Evolutionary conservation across 371 early-diverging fungal species (phyloP), one percentile per base, ranked within the genome.

Genomic region (Mucor indicus): DNA sequence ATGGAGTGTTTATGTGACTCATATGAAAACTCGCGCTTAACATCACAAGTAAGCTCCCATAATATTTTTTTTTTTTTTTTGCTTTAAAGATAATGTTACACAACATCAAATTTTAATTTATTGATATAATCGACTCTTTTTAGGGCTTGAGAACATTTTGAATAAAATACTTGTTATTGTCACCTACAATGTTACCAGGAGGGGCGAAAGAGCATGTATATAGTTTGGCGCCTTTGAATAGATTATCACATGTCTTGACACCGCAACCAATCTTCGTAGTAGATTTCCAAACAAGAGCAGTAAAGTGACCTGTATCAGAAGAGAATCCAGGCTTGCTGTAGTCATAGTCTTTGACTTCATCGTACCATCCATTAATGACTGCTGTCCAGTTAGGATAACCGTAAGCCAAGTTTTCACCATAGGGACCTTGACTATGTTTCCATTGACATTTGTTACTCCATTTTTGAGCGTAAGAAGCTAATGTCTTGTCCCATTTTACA

Each of bases 241-340:
- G 22, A 24, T 63, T 58, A 25, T 53, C 44, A 57, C 81, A 79
- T 10, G 37, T 41, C 21, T 50, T 60, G 47, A 72, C 66, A 63
- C 75, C 82, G 35, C 82, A 79, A 2, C 82, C 79, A 10, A 81
- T 51, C 19, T 69, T 33, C 16, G 60, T 70, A 9, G 78, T 77
- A 8, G 50, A 37, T 32, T 71, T 71, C 78, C 82, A 81, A 9
- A 77, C 82, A 3, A 77, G 55, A 31, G 65, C 67, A 24, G 81
- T 78, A 37, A 78, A 80, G 36, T 80, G 81, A 20, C 77, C 81
- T 15, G 72, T 69, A 3, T 38, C 21, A 2, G 9, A n/a, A 20
- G 46, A 3, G 57, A 68, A 66, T 1, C 71, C 69, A 19, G 71
- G 67, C 0, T 44, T 35, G 25, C 42, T 54, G 57, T 65, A 77